These are phyloP conservation scores for Aquilaria agallochum DNA, from an alignment of 441 rosid species.

Conservation along the genomic window DNA sequence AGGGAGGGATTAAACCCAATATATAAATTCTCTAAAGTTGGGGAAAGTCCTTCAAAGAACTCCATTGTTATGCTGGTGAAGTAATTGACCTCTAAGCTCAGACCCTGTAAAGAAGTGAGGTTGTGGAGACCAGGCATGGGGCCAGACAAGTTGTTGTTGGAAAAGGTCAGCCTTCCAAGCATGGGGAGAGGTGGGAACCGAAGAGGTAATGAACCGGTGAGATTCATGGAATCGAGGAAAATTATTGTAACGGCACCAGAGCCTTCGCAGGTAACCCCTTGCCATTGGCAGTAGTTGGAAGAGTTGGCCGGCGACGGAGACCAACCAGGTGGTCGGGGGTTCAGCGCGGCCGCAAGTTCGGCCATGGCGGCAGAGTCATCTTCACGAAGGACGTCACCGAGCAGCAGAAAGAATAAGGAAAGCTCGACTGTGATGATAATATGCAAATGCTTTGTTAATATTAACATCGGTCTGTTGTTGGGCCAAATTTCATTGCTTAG, in stretches of 20 bases:
- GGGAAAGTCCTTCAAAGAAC: slow-evolving; percentile 3
- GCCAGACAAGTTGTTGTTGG: not conserved
- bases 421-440: no score
- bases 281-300: slow-evolving; percentile 6
- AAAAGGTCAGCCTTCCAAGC: not conserved
- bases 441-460: no score
- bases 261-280: not conserved
- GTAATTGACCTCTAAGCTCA: not conserved
- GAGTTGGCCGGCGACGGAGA: not conserved
- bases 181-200: slow-evolving; percentile 3
- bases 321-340: slow-evolving; percentile 1
- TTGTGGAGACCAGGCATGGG: slow-evolving; percentile 27
- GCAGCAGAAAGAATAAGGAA: no score
- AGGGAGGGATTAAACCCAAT: not conserved
- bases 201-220: slow-evolving; percentile 20
- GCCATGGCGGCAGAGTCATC: slow-evolving; percentile 9
- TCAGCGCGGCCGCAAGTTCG: not conserved
- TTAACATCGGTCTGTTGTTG: no score
- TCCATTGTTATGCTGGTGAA: not conserved
- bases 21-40: not conserved
- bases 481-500: no score
- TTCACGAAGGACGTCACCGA: not conserved
- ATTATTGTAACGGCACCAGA: not conserved
- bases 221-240: slow-evolving; percentile 6
- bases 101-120: not conserved